Conservation (phyloP, 2,329 filamentous ascomycete genomes). For the Aspergillus sp. region DNA sequence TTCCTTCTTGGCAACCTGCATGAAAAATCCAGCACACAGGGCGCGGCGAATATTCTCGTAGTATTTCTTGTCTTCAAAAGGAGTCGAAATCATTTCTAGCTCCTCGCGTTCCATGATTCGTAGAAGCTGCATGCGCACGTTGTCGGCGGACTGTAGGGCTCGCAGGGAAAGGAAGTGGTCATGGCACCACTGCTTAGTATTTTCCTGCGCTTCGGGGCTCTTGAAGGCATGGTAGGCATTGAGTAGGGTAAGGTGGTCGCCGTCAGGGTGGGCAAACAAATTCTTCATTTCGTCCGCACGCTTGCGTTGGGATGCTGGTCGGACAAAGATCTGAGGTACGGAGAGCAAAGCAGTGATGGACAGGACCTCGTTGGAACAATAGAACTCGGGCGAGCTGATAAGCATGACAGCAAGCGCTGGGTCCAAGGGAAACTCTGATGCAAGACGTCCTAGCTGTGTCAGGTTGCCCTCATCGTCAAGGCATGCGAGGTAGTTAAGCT, state of each 20-base stretch:
- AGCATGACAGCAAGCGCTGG: constrained; percentile 95
- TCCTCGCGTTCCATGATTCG: constrained; percentile 95
- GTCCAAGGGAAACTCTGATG: constrained; percentile 94
- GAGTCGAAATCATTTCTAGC: constrained; percentile 81
- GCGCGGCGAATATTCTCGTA: constrained; percentile 96
- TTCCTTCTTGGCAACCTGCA: constrained; percentile 97
- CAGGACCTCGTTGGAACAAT: constrained; percentile 97
- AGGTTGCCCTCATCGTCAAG: constrained; percentile 95
- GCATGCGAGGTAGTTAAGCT: constrained; percentile 95
- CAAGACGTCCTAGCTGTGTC: constrained; percentile 78
- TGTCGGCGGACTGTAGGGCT: constrained; percentile 87
- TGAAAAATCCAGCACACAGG: constrained; percentile 94
- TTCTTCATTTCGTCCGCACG: constrained; percentile 97
- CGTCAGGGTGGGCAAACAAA: constrained; percentile 86
- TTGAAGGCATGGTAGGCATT: constrained; percentile 99
- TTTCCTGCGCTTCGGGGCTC: constrained; percentile 64
- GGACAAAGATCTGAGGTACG: constrained; percentile 89
- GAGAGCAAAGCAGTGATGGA: constrained; percentile 93
- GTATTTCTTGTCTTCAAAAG: constrained; percentile 94
- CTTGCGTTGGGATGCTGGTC: constrained; percentile 80
- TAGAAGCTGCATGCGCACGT: constrained; percentile 85
- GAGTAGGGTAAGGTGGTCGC: constrained; percentile 92
- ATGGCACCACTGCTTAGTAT: constrained; percentile 90
- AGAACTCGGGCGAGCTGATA: constrained; percentile 95
- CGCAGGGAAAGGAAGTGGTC: constrained; percentile 92